Base-by-base conservation (phyloP, 164 flowering plant genomes). In the Amborella trichopoda region DNA sequence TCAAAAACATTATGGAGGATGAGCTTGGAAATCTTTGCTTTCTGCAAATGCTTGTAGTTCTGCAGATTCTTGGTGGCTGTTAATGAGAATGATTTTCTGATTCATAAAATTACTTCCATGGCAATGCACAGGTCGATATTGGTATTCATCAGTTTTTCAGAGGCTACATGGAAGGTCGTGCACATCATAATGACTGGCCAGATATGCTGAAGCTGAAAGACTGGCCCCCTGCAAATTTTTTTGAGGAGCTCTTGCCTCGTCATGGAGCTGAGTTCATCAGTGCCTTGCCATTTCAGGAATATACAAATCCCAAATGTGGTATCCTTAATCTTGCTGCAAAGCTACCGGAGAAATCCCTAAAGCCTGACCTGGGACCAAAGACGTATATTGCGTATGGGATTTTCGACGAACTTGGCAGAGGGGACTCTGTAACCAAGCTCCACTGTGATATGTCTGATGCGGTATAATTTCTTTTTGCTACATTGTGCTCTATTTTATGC, bases 381-480 rank as follows among this genome's bases (percentile, higher is more conserved):
- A 65, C 81, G 2, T 77, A 77, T 50, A 75, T 80, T 64, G 88
- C 81, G 37, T 77, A 77, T 66, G 88, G 88, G 41, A 19, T 64
- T 55, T 44, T 55, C 21, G 48, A 67, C 33, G 88, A 80, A 54
- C 73, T 77, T 26, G 88, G 80, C 3, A 64, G 77, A 47, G 88
- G 79, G 21, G 88, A 80, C 40, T 80, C 88, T 42, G 81, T 80
- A 6, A 77, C 81, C 20, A 80, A 77, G 67, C 80, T 80, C 59
- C 88, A 78, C 20, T 81, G 84, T 28, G 89, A 81, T 42, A 68
- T 81, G 80, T 78, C 89, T 59, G 89, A 81, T 67, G 82, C 84
- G 59, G 89, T 81, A 76, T 44, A 63, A 43, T 55, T 42, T 24
- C 6, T 50, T 47, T 40, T 26, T 30, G 10, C 20, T 3, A 25